Conservation (phyloP, 139 green algal species). For the Picochlorum sp. region DNA sequence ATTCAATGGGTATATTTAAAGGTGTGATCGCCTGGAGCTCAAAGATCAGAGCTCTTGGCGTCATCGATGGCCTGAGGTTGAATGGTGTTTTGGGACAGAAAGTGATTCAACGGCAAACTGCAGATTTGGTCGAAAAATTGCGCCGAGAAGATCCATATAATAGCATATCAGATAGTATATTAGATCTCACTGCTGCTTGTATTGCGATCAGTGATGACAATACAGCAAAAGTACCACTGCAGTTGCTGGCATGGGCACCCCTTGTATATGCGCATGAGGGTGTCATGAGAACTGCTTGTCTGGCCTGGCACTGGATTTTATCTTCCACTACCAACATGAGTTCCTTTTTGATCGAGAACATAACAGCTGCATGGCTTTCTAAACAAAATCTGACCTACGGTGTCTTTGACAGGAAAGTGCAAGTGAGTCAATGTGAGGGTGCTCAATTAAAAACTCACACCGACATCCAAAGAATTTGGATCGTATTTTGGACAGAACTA, state of each 20-base stretch:
- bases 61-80: constrained; percentile 24
- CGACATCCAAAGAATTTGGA: neutral
- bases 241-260: constrained; percentile 34
- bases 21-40: constrained; percentile 24
- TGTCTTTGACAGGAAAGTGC: constrained; percentile 3
- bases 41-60: constrained; percentile 32
- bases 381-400: neutral
- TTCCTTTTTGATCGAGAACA: constrained; percentile 39
- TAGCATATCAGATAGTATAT: neutral
- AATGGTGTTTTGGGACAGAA: neutral
- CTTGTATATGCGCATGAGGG: constrained; percentile 28
- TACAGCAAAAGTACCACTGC: constrained; percentile 17
- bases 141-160: constrained; percentile 2
- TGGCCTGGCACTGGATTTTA: constrained; percentile 55
- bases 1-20: constrained; percentile 10
- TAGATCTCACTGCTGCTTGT: constrained; percentile 26
- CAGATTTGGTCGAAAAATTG: constrained; percentile 5
- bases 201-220: constrained; percentile 3
- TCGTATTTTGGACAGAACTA: neutral
- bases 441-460: neutral
- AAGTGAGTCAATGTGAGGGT: neutral
- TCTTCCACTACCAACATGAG: constrained; percentile 26
- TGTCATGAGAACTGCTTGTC: constrained; percentile 29
- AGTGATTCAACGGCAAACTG: constrained; percentile 11
- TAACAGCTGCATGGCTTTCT: constrained; percentile 25